Evolutionary conservation across 2,329 filamentous ascomycete species (phyloP).

Genomic region (Aaosphaeria arxii): DNA sequence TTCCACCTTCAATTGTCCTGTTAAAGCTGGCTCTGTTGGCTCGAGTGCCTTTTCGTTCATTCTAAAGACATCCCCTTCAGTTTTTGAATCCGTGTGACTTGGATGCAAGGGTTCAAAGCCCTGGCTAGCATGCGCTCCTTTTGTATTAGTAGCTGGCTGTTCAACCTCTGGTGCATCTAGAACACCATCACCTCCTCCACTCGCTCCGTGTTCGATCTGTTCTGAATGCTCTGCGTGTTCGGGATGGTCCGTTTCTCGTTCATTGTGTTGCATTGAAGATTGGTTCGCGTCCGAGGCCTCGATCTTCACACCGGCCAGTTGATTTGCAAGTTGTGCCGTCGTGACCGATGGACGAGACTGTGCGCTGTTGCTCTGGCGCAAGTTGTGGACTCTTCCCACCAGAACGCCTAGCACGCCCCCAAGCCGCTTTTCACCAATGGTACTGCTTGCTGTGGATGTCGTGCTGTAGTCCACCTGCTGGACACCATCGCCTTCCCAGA

Average conservation of each 20-base stretch:
- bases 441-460: constrained; percentile 49
- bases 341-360: constrained; percentile 4
- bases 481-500: constrained; percentile 62
- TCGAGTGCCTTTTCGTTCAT: background rate
- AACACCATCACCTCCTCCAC: constrained; percentile 3
- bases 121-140: background rate
- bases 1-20: constrained; percentile 64
- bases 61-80: too few relatives aligned
- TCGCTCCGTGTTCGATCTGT: constrained; percentile 20
- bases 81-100: background rate
- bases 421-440: constrained; percentile 60
- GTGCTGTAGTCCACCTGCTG: constrained; percentile 62
- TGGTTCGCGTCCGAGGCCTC: constrained; percentile 12
- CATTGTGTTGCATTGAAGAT: constrained; percentile 10
- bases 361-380: constrained; percentile 38
- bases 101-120: background rate
- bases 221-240: constrained; percentile 21
- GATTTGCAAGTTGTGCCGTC: constrained; percentile 11
- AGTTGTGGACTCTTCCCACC: constrained; percentile 64
- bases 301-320: constrained; percentile 17
- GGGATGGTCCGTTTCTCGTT: constrained; percentile 27
- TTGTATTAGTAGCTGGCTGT: background rate
- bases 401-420: constrained; percentile 68
- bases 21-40: constrained; percentile 37
- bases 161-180: background rate